These are phyloP conservation scores for Moricandia arvensis DNA, from an alignment of 345 rosid species.

Conservation along the genomic window DNA sequence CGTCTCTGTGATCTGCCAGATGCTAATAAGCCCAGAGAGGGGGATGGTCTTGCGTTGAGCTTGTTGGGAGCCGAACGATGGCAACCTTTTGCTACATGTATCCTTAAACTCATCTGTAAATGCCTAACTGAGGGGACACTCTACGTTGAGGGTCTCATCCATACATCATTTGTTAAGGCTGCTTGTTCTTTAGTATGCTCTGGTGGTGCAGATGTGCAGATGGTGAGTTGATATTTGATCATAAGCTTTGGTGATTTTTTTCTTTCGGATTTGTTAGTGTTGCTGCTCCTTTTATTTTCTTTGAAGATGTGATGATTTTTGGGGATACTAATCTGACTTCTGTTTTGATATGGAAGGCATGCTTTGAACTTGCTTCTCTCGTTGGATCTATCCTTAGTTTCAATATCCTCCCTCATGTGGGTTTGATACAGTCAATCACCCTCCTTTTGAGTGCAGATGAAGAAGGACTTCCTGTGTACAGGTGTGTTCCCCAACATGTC, in stretches of 20 bases:
- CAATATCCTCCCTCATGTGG: constrained; percentile 70
- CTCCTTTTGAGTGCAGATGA: constrained; percentile 64
- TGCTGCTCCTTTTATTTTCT: constrained; percentile 29
- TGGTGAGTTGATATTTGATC: constrained; percentile 52
- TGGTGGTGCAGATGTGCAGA: constrained; percentile 82
- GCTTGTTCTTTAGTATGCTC: constrained; percentile 72
- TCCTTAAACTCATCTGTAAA: constrained; percentile 71
- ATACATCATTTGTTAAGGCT: constrained; percentile 58
- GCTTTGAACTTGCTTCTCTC: constrained; percentile 82
- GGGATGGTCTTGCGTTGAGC: constrained; percentile 66
- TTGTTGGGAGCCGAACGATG: constrained; percentile 60
- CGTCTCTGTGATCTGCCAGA: constrained; percentile 66
- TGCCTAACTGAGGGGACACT: constrained; percentile 91
- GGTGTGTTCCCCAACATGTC: constrained; percentile 46
- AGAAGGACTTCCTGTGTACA: constrained; percentile 70
- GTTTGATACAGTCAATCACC: constrained; percentile 65
- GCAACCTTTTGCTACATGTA: constrained; percentile 81
- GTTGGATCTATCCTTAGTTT: constrained; percentile 59
- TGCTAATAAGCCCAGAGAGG: constrained; percentile 57
- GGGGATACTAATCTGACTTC: constrained; percentile 48
- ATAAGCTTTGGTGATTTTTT: constrained; percentile 25
- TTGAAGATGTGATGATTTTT: constrained; percentile 30
- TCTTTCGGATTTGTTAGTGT: constrained; percentile 8
- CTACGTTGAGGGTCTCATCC: constrained; percentile 78
- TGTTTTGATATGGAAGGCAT: constrained; percentile 71